Percentiles rank a stretch among this genome's conserved stretches.
Evolutionary conservation across 805 yeast genomes (phyloP).

Genomic region (Kodamaea laetipori): DNA sequence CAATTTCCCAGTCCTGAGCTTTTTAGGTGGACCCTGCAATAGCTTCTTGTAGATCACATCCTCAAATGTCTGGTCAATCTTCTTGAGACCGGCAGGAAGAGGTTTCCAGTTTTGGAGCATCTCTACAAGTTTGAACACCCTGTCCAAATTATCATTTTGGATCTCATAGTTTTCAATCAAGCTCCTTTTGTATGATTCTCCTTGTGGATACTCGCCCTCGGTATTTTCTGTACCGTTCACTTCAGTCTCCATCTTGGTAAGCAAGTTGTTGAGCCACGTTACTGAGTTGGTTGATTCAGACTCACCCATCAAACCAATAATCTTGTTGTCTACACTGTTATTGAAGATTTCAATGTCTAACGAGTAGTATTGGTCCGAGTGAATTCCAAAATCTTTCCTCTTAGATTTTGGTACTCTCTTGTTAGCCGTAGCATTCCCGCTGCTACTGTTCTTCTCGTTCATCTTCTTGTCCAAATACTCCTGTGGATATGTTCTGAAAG

Average conservation of each 20-base stretch:
- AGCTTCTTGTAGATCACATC: conserved; percentile 15
- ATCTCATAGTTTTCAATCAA: conserved; percentile 11
- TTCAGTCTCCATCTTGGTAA: conserved; percentile 9
- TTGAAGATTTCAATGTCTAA: conserved; percentile 63
- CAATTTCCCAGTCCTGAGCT: background rate
- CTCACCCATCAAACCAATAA: conserved; percentile 14
- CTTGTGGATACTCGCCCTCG: background rate
- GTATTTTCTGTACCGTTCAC: conserved; percentile 2
- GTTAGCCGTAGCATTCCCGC: conserved; percentile 7
- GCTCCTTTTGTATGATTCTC: conserved; percentile 6
- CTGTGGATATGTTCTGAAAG: conserved; percentile 72
- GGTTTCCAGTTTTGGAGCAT: conserved; percentile 10
- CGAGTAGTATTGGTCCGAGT: conserved; percentile 68
- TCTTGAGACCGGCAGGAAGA: conserved; percentile 2
- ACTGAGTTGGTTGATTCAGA: conserved; percentile 14
- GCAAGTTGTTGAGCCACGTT: conserved; percentile 16
- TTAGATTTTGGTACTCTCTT: conserved; percentile 49
- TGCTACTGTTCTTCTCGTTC: conserved; percentile 15
- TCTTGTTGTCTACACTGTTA: conserved; percentile 46
- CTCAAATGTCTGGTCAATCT: conserved; percentile 15
- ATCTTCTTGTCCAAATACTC: conserved; percentile 20
- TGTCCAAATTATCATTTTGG: conserved; percentile 14
- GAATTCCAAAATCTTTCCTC: conserved; percentile 67
- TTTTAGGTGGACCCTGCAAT: conserved; percentile 9
- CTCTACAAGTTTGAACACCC: conserved; percentile 13